Conservation (phyloP, 2,329 filamentous ascomycete genomes). For the Samsoniella hepiali region DNA sequence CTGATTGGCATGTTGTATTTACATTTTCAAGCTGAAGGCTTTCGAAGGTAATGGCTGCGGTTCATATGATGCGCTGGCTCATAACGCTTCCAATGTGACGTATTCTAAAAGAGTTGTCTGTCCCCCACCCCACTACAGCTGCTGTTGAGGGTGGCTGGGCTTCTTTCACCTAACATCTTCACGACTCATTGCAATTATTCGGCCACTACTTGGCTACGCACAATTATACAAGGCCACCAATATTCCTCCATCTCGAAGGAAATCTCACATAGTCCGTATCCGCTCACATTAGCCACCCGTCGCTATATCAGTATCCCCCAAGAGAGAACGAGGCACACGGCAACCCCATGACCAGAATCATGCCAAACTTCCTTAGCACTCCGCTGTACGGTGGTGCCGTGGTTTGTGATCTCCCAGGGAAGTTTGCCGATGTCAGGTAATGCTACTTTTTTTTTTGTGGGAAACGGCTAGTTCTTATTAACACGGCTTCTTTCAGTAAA, state of each 20-base stretch:
- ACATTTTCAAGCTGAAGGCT: no score
- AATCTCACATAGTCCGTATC: neutral
- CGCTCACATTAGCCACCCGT: neutral
- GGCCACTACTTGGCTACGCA: neutral
- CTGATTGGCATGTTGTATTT: neutral
- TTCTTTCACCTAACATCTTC: neutral
- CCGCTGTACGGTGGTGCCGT: conserved; percentile 72
- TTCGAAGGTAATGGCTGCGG: neutral
- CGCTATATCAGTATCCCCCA: neutral
- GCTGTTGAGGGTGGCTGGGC: neutral
- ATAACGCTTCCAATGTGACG: neutral
- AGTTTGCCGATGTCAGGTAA: conserved; percentile 72
- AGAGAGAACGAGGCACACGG: neutral
- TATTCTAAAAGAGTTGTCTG: neutral
- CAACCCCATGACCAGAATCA: conserved; percentile 27
- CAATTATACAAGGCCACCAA: neutral
- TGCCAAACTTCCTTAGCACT: conserved; percentile 54
- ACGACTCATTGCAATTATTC: neutral
- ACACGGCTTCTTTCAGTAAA: conserved; percentile 44
- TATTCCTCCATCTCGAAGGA: neutral
- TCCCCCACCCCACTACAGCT: conserved; percentile 13
- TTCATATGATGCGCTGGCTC: neutral
- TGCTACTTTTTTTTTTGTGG: conserved; percentile 16
- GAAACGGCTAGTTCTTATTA: neutral
- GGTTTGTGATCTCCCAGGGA: conserved; percentile 61